These are phyloP conservation scores for Macrolepiota albuminosa DNA, from an alignment of 768 basidiomycete genomes.

Conservation along the genomic window DNA sequence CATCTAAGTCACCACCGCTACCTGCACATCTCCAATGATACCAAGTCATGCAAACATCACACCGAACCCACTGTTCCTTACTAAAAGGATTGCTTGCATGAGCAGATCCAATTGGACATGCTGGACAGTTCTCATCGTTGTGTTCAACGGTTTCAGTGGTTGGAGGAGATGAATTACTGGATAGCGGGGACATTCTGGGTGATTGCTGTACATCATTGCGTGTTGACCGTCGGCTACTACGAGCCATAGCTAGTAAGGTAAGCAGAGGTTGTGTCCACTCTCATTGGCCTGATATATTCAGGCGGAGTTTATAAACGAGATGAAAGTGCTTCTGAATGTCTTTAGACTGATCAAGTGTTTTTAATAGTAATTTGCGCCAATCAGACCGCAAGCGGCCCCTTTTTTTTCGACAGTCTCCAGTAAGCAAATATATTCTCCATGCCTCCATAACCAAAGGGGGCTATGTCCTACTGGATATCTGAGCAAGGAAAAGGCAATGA, in stretches of 20 bases:
- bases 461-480: too few species aligned
- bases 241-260: constrained; percentile 32
- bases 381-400: too few species aligned
- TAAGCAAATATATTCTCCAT: too few species aligned
- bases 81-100: constrained; percentile 29
- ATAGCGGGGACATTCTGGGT: constrained; percentile 26
- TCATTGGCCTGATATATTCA: not conserved
- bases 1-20: constrained; percentile 56
- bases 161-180: constrained; percentile 18
- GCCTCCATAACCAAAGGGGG: too few species aligned
- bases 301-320: not conserved
- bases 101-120: constrained; percentile 38
- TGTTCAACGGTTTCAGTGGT: constrained; percentile 20
- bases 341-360: too few species aligned
- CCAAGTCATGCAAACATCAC: constrained; percentile 79
- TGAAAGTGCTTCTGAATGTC: too few species aligned
- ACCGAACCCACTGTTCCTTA: constrained; percentile 79
- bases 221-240: constrained; percentile 37
- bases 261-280: not conserved
- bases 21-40: constrained; percentile 83
- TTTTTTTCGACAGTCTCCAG: too few species aligned
- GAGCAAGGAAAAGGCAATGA: too few species aligned
- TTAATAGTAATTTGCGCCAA: too few species aligned
- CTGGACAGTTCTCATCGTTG: constrained; percentile 40
- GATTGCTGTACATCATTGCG: constrained; percentile 32